These are phyloP conservation scores for Colletotrichum chlorophyti DNA, from an alignment of 2,329 filamentous ascomycete genomes.

Conservation along the genomic window DNA sequence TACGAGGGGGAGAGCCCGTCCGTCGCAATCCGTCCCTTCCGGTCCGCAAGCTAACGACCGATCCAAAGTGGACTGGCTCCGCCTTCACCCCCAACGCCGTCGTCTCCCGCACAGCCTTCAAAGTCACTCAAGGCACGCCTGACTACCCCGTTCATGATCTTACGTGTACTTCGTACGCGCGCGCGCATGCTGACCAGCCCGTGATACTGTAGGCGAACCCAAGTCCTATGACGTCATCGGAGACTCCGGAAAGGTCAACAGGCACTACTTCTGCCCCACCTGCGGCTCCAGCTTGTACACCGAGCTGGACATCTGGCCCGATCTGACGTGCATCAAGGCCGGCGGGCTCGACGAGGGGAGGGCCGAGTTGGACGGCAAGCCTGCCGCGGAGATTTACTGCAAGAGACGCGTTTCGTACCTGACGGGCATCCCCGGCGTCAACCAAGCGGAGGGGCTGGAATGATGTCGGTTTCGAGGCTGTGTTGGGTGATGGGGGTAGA, in stretches of 20 bases:
- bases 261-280: slow-evolving; percentile 60
- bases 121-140: slow-evolving; percentile 55
- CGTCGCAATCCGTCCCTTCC: too few relatives aligned
- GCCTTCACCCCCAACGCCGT: slow-evolving; percentile 62
- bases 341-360: slow-evolving; percentile 57
- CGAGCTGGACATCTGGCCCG: slow-evolving; percentile 59
- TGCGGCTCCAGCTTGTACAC: slow-evolving; percentile 60
- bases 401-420: slow-evolving; percentile 56
- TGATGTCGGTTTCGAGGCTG: neutral
- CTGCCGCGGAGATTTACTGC: slow-evolving; percentile 59
- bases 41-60: neutral
- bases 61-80: slow-evolving; percentile 55
- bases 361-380: slow-evolving; percentile 47
- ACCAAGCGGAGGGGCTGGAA: slow-evolving; percentile 46
- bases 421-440: slow-evolving; percentile 48
- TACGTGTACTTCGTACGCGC: too few relatives aligned
- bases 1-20: too few relatives aligned
- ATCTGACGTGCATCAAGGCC: slow-evolving; percentile 56
- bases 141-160: too few relatives aligned
- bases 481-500: neutral
- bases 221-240: slow-evolving; percentile 55
- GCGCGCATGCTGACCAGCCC: neutral
- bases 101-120: slow-evolving; percentile 52
- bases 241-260: slow-evolving; percentile 59
- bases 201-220: slow-evolving; percentile 44